Evolutionary conservation across 169 alveolate genomes (phyloP).

Genomic region (Eimeria necatrix): DNA sequence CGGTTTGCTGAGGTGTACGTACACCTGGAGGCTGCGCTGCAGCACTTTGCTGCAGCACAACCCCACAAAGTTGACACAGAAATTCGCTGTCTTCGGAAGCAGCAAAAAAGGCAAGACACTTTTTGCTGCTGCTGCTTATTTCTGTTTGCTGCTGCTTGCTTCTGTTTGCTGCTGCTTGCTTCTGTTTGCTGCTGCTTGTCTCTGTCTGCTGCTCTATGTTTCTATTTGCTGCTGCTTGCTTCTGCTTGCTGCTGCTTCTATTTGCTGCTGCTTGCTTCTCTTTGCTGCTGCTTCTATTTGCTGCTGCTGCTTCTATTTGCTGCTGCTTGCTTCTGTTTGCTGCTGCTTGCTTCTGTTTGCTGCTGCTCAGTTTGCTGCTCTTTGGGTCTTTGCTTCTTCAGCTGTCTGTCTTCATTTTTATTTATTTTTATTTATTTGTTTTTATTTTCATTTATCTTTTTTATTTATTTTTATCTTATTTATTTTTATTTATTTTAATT

Average conservation of each 20-base stretch:
- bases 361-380: no score
- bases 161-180: no score
- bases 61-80: conserved; percentile 7
- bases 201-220: no score
- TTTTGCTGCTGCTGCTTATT: no score
- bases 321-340: no score
- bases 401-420: not conserved
- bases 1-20: conserved; percentile 57
- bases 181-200: no score
- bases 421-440: not conserved
- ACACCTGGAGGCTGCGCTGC: conserved; percentile 37
- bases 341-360: no score
- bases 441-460: not conserved
- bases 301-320: no score
- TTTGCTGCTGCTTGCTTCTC: not conserved
- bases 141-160: no score
- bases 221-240: not conserved
- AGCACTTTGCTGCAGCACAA: not conserved
- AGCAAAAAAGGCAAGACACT: not conserved
- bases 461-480: not conserved
- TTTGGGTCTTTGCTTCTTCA: no score
- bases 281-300: no score
- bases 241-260: not conserved
- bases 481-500: no score
- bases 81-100: conserved; percentile 21